phyloP scores from a whole-genome alignment of 164 flowering plant species.

The Echeveria elegans region DNA sequence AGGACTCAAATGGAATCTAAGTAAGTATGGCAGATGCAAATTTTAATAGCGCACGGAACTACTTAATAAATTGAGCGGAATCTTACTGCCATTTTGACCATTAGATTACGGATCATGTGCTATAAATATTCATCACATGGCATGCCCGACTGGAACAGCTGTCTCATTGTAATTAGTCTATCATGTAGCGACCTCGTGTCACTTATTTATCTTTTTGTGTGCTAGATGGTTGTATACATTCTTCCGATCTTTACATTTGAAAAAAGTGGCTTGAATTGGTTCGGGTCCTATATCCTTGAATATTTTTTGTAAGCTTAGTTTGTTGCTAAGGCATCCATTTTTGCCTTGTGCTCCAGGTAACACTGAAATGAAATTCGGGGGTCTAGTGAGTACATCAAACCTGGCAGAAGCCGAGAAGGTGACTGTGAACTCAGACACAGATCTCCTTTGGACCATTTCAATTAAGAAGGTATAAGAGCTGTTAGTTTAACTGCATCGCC shows the following conservation, averaged over 20 bases:
- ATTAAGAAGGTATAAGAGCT: constrained; percentile 24
- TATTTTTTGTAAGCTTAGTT: background rate
- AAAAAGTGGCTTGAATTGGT: background rate
- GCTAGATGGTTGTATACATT: background rate
- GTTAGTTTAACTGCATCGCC: background rate
- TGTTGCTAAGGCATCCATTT: background rate
- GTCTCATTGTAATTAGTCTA: background rate
- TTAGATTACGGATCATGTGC: background rate
- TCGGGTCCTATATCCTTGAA: too few species aligned
- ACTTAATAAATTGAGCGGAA: background rate
- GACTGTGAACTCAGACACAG: constrained; percentile 64
- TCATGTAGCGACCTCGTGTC: background rate
- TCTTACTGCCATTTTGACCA: background rate
- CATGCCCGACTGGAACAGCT: background rate
- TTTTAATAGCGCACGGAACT: background rate
- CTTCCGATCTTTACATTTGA: background rate
- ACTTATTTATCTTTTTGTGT: too few species aligned
- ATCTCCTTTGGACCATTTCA: constrained; percentile 91
- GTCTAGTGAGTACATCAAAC: constrained; percentile 80
- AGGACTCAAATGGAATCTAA: constrained; percentile 85
- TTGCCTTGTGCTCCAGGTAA: constrained; percentile 40
- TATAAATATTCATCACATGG: background rate
- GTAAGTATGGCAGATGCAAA: constrained; percentile 37
- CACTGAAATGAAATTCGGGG: constrained; percentile 77
- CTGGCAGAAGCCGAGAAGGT: constrained; percentile 49